These are phyloP conservation scores for Hymenotorrendiella dingleyae DNA, from an alignment of 2,329 filamentous ascomycete species.

Conservation along the genomic window DNA sequence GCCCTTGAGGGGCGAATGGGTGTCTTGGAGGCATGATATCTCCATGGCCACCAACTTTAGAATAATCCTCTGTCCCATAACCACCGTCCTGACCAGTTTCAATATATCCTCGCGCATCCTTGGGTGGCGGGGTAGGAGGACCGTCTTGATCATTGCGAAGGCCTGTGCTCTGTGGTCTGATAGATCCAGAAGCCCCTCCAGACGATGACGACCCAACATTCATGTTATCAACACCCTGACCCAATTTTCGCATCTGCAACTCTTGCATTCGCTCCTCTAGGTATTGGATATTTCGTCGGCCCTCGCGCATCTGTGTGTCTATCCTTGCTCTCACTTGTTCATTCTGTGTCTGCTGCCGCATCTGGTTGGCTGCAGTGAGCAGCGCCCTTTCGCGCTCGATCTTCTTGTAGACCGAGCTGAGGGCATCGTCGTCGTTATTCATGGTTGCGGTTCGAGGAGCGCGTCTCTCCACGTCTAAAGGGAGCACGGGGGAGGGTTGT, in stretches of 20 bases:
- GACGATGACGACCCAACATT: conserved; percentile 45
- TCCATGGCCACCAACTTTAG: conserved; percentile 56
- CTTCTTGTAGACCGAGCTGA: conserved; percentile 86
- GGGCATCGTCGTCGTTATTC: conserved; percentile 60
- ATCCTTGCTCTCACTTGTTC: conserved; percentile 82
- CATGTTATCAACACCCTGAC: conserved; percentile 62
- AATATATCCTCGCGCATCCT: conserved; percentile 53
- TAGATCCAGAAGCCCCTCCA: conserved; percentile 29
- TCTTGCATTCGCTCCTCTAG: conserved; percentile 89
- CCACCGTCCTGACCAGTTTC: conserved; percentile 48
- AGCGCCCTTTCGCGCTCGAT: conserved; percentile 96
- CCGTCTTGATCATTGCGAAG: conserved; percentile 39
- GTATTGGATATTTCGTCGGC: conserved; percentile 88
- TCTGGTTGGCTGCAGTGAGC: conserved; percentile 87
- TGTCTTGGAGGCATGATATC: conserved; percentile 76
- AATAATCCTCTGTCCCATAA: conserved; percentile 54
- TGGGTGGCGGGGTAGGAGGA: conserved; percentile 64
- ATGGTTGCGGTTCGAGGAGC: conserved; percentile 26
- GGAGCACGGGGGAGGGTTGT: conserved; percentile 10
- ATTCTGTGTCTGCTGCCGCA: conserved; percentile 95
- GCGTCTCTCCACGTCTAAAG: conserved; percentile 24
- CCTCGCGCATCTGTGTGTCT: conserved; percentile 91
- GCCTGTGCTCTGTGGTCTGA: conserved; percentile 41
- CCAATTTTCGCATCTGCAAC: conserved; percentile 74
- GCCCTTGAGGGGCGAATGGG: conserved; percentile 69